Conservation (phyloP, 805 yeast genomes). For the Ogataea polymorpha region DNA sequence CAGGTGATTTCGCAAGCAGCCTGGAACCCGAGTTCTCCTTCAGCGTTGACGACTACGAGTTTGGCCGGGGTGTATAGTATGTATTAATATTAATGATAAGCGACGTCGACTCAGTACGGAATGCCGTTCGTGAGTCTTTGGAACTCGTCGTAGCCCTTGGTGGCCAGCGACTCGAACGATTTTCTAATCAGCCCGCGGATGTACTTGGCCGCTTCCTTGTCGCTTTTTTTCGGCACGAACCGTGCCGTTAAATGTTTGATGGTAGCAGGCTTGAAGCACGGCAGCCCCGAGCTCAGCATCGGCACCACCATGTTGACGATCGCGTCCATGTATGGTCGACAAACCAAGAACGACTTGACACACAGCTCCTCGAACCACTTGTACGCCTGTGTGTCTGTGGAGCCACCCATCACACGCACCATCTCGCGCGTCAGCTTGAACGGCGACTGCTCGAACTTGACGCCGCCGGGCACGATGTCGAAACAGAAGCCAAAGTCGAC, state of each 20-base stretch:
- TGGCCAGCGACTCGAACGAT: conserved; percentile 82
- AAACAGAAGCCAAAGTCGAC: conserved; percentile 98
- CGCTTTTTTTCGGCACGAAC: conserved; percentile 77
- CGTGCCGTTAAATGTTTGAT: conserved; percentile 73
- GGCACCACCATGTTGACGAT: conserved; percentile 84
- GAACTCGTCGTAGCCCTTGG: conserved; percentile 96
- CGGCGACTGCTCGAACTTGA: conserved; percentile 96
- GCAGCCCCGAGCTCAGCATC: conserved; percentile 93
- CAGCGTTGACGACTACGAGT: conserved; percentile 22
- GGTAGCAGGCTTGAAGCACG: conserved; percentile 90
- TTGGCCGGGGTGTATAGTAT: conserved; percentile 10
- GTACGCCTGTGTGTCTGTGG: conserved; percentile 77
- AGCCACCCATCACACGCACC: conserved; percentile 96
- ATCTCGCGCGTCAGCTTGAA: conserved; percentile 94
- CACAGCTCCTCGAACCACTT: conserved; percentile 93
- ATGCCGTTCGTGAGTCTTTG: conserved; percentile 96
- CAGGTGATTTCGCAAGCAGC: conserved; percentile 9
- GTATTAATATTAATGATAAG: not conserved
- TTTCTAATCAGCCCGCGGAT: conserved; percentile 75
- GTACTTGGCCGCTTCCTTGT: conserved; percentile 77
- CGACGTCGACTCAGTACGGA: conserved; percentile 56
- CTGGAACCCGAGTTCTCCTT: conserved; percentile 24
- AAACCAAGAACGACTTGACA: conserved; percentile 85
- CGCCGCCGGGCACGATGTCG: conserved; percentile 99
- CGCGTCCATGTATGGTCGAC: conserved; percentile 82